Percentiles rank a stretch among this genome's conserved stretches.
These are phyloP conservation scores for Mortierella alpina DNA, from an alignment of 192 early-diverging fungal species.

Conservation along the genomic window DNA sequence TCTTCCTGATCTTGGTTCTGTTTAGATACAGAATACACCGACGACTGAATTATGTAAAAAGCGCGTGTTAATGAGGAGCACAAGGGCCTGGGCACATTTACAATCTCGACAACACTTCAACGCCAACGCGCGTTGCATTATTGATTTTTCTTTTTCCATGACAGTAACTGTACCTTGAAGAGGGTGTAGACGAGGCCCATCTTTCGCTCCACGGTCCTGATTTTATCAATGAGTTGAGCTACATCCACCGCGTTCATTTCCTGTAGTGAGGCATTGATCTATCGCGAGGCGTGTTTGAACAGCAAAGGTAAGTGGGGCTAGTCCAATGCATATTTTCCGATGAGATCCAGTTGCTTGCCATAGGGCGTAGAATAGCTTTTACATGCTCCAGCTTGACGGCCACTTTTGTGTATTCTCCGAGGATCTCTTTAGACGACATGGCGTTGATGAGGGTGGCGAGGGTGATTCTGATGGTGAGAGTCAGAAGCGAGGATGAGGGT, in stretches of 20 bases:
- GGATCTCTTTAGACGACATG: conserved; percentile 51
- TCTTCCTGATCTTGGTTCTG: conserved; percentile 21
- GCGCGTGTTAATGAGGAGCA: neutral
- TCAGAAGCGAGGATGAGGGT: too few species aligned
- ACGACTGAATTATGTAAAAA: conserved; percentile 14
- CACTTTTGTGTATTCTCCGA: conserved; percentile 34
- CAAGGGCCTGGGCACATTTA: neutral
- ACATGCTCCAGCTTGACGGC: conserved; percentile 39
- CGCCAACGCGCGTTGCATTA: neutral
- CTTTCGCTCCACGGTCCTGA: conserved; percentile 46
- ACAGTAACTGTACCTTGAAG: conserved; percentile 23
- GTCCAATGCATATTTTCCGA: neutral
- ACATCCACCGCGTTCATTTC: conserved; percentile 51
- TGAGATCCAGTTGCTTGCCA: neutral
- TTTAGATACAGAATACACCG: conserved; percentile 27
- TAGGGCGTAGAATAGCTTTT: neutral
- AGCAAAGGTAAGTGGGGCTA: neutral
- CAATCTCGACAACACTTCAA: neutral
- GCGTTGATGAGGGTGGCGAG: neutral
- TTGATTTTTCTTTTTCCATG: too few species aligned
- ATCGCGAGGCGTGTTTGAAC: neutral
- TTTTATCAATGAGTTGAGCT: conserved; percentile 51
- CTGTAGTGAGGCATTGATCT: conserved; percentile 46
- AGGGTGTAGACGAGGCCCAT: conserved; percentile 50
- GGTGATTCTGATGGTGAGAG: too few species aligned